phyloP scores from a whole-genome alignment of 129 eudicot species.

The Pseudognaphalium luteoalbum region DNA sequence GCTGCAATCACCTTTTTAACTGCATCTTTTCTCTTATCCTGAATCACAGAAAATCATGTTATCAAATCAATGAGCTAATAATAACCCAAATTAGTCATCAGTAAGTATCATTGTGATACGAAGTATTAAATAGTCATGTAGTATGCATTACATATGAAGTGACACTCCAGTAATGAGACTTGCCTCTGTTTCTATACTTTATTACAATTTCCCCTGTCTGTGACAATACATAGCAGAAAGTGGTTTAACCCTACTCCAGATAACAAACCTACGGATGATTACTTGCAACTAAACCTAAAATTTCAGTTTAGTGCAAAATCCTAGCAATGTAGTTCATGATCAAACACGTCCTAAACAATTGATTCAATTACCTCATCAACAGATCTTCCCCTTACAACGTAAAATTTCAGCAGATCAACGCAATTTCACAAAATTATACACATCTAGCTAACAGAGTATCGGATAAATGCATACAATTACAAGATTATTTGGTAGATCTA shows the following conservation, averaged over 20 bases:
- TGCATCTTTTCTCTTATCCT: slow-evolving; percentile 99
- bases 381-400: slow-evolving; percentile 19
- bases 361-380: not conserved
- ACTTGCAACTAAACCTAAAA: slow-evolving; percentile 8
- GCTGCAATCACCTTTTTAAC: slow-evolving; percentile 99
- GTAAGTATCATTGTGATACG: not conserved
- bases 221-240: not conserved
- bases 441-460: not conserved
- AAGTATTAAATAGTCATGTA: not conserved
- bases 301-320: not conserved
- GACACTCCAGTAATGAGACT: not conserved
- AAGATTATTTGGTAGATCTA: slow-evolving; percentile 16
- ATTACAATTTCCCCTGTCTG: not conserved
- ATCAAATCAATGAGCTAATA: slow-evolving; percentile 15
- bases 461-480: not conserved
- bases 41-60: slow-evolving; percentile 17
- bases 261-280: too few relatives aligned
- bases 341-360: not conserved
- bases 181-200: not conserved
- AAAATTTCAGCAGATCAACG: not conserved
- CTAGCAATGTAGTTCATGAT: not conserved
- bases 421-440: not conserved
- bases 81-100: not conserved
- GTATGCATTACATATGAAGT: slow-evolving; percentile 11
- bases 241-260: not conserved